Percentiles rank a stretch among this genome's conserved stretches.
phyloP scores from a whole-genome alignment of 1,139 yeast species.

The Saccharomyces hybrid region DNA sequence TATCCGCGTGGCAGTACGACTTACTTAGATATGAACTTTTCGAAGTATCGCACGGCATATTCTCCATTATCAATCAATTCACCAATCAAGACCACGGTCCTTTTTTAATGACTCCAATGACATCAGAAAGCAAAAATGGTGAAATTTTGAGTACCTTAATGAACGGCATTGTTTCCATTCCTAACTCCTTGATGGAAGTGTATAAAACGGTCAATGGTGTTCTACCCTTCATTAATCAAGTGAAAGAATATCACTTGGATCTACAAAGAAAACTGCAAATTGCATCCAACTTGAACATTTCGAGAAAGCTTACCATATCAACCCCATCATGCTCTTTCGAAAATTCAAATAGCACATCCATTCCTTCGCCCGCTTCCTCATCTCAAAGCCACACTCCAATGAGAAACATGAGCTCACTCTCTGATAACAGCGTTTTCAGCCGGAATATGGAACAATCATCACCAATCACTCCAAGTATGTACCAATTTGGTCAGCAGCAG shows the following conservation, averaged over 20 bases:
- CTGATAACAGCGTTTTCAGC: conserved; percentile 26
- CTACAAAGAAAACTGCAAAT: conserved; percentile 24
- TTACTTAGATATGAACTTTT: conserved; percentile 27
- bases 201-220: conserved; percentile 26
- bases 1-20: conserved; percentile 29
- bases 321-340: conserved; percentile 2
- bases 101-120: conserved; percentile 25
- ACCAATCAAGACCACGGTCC: conserved; percentile 30
- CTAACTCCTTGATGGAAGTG: conserved; percentile 22
- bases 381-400: conserved; percentile 27
- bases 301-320: conserved; percentile 16
- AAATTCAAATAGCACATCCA: conserved; percentile 10
- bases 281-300: conserved; percentile 23
- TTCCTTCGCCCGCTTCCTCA: conserved; percentile 22
- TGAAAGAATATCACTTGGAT: conserved; percentile 20
- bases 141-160: conserved; percentile 23
- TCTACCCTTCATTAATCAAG: conserved; percentile 19
- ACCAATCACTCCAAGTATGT: conserved; percentile 26
- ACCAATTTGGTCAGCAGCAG: conserved; percentile 17
- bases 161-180: conserved; percentile 22
- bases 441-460: conserved; percentile 19
- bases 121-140: conserved; percentile 22
- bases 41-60: conserved; percentile 29
- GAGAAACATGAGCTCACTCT: conserved; percentile 23
- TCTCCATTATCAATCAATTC: conserved; percentile 27